Evolutionary conservation across 768 basidiomycete genomes (phyloP), one percentile per base, ranked within the genome.

Genomic region (Kwoniella newhampshirensis): DNA sequence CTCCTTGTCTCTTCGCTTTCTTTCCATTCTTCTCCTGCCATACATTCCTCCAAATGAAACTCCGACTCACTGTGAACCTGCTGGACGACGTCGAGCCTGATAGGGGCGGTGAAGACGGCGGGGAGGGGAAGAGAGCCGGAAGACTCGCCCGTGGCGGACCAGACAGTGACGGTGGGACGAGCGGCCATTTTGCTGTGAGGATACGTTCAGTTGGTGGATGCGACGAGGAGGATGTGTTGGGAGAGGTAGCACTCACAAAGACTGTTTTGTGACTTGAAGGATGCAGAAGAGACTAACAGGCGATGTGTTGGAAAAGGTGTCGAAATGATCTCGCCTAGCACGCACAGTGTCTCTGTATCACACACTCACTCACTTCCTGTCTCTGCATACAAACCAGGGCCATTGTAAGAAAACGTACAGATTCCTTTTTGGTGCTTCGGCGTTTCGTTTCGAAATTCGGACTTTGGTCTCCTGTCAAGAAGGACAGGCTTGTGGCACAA

Each of bases 81-180:
- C 60, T 89, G 84, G 70, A 99, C 94, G 66, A 99, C 92, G 84
- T 99, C 96, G 76, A 94, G 86, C 79, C 96, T 84, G 80, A 99
- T 98, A 74, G 96, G 94, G 36, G 94, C 96, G 71, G 91, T 93
- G 75, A 99, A 82, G 76, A 99, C 96, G 73, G 91, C 91, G 50
- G 94, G 91, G 70, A 93, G 88, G 54, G 90, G 88, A 51, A 93
- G 85, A 44, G 91, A 94, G 78, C 84, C 82, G 39, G 91, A 89
- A 41, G 88, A 81, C 83, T 91, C 88, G 80, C 89, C 89, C 49
- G 86, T 80, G 68, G 82, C 77, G 74, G 87, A 83, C 77, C 83
- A 87, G 50, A 96, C 85, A 80, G 83, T 83, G 74, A 96, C 89
- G 77, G 89, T 93, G 62, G 91, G 91, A 80, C 91, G 84, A 70